These are phyloP conservation scores for Suillus subaureus DNA, from an alignment of 768 basidiomycete species.

Conservation along the genomic window DNA sequence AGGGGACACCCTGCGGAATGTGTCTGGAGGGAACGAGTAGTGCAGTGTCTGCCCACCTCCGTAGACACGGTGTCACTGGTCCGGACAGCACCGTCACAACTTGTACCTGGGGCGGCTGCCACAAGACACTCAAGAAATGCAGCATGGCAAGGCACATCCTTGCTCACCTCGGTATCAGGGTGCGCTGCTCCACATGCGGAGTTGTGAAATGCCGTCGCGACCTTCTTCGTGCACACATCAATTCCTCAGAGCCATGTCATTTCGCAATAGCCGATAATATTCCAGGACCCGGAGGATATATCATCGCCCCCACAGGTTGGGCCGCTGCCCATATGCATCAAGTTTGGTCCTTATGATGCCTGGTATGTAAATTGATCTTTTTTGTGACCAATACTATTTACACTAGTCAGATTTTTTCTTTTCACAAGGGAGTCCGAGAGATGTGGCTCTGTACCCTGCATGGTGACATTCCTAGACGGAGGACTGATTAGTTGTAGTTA, in stretches of 20 bases:
- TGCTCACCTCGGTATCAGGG: conserved; percentile 7
- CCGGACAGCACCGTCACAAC: not conserved
- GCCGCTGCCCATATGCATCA: not conserved
- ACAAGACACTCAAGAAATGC: conserved; percentile 2
- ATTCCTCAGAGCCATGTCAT: not conserved
- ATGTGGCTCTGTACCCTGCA: not conserved
- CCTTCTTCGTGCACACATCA: not conserved
- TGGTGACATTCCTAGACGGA: not conserved
- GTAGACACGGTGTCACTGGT: conserved; percentile 5
- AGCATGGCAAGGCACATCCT: conserved; percentile 12
- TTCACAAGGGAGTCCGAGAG: not conserved
- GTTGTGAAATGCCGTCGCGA: not conserved
- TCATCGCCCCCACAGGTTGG: not conserved
- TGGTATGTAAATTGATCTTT: not conserved
- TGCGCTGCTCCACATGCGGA: conserved; percentile 2
- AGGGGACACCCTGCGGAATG: not conserved
- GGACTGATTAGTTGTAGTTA: not conserved
- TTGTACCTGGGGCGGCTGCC: conserved; percentile 10
- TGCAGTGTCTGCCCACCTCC: conserved; percentile 8
- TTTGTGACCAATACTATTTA: not conserved
- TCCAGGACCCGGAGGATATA: not conserved
- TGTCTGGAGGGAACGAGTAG: conserved; percentile 9
- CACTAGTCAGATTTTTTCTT: not conserved
- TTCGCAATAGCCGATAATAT: not conserved
- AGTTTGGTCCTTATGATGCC: not conserved